A percentile compares a stretch with the other conserved stretches of the same genome.
Conservation (phyloP, 202 grass and related monocot genomes). For the Saccharum hybrid region DNA sequence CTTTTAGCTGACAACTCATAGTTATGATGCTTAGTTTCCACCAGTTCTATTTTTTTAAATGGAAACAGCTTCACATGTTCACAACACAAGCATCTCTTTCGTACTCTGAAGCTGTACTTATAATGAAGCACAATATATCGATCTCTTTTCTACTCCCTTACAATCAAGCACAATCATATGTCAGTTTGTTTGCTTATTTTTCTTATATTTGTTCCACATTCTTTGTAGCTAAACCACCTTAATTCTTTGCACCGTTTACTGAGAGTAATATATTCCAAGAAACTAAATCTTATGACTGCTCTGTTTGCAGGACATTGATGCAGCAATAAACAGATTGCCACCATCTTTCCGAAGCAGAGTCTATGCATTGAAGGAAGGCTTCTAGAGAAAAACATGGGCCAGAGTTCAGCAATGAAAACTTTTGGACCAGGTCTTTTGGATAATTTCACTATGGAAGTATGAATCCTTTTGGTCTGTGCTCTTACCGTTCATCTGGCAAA, state of each 20-base stretch:
- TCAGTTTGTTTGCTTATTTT: conserved; percentile 12
- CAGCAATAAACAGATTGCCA: conserved; percentile 58
- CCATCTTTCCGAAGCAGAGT: conserved; percentile 62
- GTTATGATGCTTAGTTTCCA: conserved; percentile 7
- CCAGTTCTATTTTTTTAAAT: background rate
- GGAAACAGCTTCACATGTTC: background rate
- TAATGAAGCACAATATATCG: no score
- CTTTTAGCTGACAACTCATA: background rate
- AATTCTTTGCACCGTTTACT: conserved; percentile 42
- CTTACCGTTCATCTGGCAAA: background rate
- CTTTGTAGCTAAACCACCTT: conserved; percentile 8
- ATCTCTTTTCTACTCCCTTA: no score
- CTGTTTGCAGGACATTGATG: conserved; percentile 74
- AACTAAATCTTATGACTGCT: conserved; percentile 16
- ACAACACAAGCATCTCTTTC: no score
- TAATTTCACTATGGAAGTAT: background rate
- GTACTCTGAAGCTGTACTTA: no score
- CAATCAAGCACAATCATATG: no score
- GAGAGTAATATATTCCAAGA: conserved; percentile 56
- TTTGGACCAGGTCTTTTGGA: background rate
- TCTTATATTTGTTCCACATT: background rate
- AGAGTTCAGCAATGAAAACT: background rate
- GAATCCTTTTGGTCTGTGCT: background rate
- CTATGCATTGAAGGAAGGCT: conserved; percentile 68
- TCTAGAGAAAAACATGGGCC: conserved; percentile 43